Conservation (phyloP, 2,329 filamentous ascomycete species). For the Diaporthe nobilis region DNA sequence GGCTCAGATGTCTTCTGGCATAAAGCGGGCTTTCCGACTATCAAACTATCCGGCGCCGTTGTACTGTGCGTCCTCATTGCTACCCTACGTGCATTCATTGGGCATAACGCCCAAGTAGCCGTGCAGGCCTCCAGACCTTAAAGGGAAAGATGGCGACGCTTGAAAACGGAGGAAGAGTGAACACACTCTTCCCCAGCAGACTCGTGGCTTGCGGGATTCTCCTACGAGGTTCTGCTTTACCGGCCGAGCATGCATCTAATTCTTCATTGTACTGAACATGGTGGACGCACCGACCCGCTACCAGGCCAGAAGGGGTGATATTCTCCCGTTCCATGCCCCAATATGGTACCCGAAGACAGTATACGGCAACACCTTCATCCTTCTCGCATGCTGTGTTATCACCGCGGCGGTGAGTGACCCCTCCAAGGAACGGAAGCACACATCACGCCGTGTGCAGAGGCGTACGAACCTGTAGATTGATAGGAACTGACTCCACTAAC, state of each 20-base stretch:
- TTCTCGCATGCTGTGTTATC: conserved; percentile 32
- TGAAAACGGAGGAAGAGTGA: neutral
- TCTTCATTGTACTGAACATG: neutral
- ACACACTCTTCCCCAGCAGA: neutral
- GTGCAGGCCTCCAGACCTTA: neutral
- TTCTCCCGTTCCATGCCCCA: conserved; percentile 26
- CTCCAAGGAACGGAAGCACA: neutral
- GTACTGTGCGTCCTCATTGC: conserved; percentile 1
- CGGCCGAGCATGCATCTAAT: neutral
- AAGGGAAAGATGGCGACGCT: neutral
- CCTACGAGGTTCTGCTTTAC: neutral
- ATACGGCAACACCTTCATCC: conserved; percentile 26
- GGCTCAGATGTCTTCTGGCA: neutral
- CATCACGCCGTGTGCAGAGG: neutral
- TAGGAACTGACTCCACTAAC: neutral
- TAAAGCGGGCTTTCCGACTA: neutral
- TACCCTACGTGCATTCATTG: conserved; percentile 4
- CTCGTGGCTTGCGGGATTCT: neutral
- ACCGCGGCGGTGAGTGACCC: conserved; percentile 29
- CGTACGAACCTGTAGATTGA: neutral
- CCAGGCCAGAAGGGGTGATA: conserved; percentile 21
- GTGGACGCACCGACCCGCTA: neutral
- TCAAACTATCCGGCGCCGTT: neutral
- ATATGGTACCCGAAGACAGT: conserved; percentile 14
- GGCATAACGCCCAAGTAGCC: neutral